Evolutionary conservation across 805 yeast species (phyloP), one percentile per base, ranked within the genome.

Genomic region (Candida endomychidarum): DNA sequence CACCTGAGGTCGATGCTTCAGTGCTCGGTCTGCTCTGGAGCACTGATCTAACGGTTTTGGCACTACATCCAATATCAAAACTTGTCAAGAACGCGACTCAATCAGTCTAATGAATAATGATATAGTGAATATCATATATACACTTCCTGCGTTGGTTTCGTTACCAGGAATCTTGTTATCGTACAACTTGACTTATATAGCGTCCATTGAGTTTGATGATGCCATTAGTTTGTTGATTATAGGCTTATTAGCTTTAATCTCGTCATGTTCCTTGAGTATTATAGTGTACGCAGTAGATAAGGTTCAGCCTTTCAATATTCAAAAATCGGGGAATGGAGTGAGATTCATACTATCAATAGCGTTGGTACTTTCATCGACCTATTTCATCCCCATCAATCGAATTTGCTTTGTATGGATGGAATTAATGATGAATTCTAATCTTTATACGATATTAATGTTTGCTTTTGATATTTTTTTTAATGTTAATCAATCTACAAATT

Each of bases 401-500:
- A n/a, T 39, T 4, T 26, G 33, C 7, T 20, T 39, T 9, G 20
- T 39, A 17, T 21, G 19, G 4, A 4, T 39, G 3, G 28, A 23
- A n/a, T 33, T 33, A 7, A 28, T 37, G 29, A 18, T 23, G n/a
- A 16, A 30, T 31, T 37, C 41, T 12, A 25, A 22, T 22, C n/a
- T 27, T 16, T 39, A 39, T 39, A 21, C 34, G 7, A 5, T 39
- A 2, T 17, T 22, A n/a, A 21, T 22, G 29, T 33, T 39, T 16
- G 16, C 30, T 7, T 33, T 34, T 28, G 42, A 39, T 15, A 34
- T 39, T 20, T 33, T 27, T 27, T 39, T 33, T 14, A 39, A 39
- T 19, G 4, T 39, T 3, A 25, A 19, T 6, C 8, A 7, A 5
- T 18, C 34, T 14, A 3, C 10, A 4, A 27, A 22, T n/a, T 20